Base-by-base conservation (phyloP, 2,329 filamentous ascomycete species). In the Cercospora zeina region DNA sequence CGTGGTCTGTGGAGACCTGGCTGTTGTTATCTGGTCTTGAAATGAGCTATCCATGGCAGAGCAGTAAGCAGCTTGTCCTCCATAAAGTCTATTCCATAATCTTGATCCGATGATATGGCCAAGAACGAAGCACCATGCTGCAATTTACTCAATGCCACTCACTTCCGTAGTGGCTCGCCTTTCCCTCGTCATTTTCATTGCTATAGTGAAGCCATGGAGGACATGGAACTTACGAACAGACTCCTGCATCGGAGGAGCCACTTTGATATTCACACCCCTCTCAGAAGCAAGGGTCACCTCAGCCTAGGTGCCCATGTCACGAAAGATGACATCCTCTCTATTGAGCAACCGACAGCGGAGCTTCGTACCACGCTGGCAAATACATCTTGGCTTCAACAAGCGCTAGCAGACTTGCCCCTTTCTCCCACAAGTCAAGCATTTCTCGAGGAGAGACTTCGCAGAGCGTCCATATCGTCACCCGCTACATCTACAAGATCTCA, bases 311-410 rank as follows among this genome's bases (percentile, higher is more conserved):
- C 59, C 57, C 63, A 55, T 54, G 63, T 62, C 54, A 54, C 59
- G 9, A 67, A 67, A 56, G 59, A 62, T 54, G 59, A 65, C 34
- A 56, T 66, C 55, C 62, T 51, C 39, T 59, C 61, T 37, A 59
- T 66, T 30, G 39, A 58, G 42, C 47, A 59, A 37, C 64, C 63
- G 34, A 47, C 37, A n/a, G 57, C 57, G 33, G 65, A 65, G 54
- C 50, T 54, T 37, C 50, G 63, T 16, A 65, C 58, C 36, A 57
- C 56, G 14, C 62, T 67, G 24, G 59, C 62, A 36, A 62, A 61
- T 30, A 62, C 59, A 34, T 62, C 62, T 62, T 68, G 66, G 66
- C 31, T 67, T 33, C 62, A 60, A 30, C 58, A 47, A 50, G 59
- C 62, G 9, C 39, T 65, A 13, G 47, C 62, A 54, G 58, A 63